Evolutionary conservation across 108 stramenopile genomes (phyloP).

Genomic region (Chaetoceros tenuissimus): DNA sequence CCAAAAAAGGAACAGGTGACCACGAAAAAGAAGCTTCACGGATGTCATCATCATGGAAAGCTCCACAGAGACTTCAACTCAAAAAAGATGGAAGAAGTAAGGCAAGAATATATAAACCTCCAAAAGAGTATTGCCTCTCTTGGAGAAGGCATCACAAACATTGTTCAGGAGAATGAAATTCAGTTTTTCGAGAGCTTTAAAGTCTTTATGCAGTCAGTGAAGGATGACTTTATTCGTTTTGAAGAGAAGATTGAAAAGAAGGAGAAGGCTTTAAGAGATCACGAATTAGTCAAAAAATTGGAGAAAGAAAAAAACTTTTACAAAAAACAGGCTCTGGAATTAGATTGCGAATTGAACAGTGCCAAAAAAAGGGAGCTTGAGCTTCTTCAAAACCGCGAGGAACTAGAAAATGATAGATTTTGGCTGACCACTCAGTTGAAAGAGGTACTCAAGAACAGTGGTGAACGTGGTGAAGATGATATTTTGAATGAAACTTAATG

Average conservation of each 20-base stretch:
- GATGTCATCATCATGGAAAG: no score
- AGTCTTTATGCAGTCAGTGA: neutral
- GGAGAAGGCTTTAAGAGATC: neutral
- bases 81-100: neutral
- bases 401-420: neutral
- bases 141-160: neutral
- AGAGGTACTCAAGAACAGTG: neutral
- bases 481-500: no score
- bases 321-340: conserved; percentile 29
- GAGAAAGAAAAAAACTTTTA: conserved; percentile 39
- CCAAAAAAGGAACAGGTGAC: neutral
- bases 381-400: neutral
- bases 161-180: neutral
- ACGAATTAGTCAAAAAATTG: neutral
- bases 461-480: no score
- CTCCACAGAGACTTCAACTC: neutral
- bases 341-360: conserved; percentile 8
- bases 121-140: neutral
- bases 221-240: neutral
- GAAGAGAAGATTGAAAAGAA: neutral
- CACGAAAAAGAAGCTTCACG: neutral
- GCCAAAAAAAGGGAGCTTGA: neutral
- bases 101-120: neutral
- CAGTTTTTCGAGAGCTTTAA: neutral
- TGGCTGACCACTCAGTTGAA: neutral